Evolutionary conservation across 305 asterid species (phyloP).

Genomic region (Petunia hybrid): DNA sequence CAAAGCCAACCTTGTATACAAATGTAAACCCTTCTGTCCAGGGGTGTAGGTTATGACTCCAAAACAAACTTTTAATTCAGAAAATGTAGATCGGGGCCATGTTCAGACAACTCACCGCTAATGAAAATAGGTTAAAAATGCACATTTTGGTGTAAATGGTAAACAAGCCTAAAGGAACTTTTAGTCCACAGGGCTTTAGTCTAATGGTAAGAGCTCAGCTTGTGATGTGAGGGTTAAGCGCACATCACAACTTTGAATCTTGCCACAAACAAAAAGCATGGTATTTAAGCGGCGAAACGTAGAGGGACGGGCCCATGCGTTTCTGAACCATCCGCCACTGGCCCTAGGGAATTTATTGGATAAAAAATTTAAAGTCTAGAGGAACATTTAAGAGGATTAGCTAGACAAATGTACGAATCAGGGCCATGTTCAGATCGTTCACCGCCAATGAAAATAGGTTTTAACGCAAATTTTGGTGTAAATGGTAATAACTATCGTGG

Average conservation of each 20-base stretch:
- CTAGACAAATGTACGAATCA: slow-evolving; percentile 13
- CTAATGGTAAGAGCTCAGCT: too few relatives aligned
- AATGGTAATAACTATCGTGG: background rate
- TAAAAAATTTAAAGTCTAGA: background rate
- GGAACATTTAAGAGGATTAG: background rate
- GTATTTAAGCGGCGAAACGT: too few relatives aligned
- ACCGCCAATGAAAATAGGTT: background rate
- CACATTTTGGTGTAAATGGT: background rate
- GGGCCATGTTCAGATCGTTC: slow-evolving; percentile 21
- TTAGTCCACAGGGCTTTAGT: background rate
- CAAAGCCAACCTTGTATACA: background rate
- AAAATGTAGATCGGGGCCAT: slow-evolving; percentile 1
- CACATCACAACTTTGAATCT: too few relatives aligned
- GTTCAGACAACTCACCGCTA: slow-evolving; percentile 18
- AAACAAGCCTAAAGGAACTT: background rate
- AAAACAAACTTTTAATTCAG: background rate
- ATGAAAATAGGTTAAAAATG: background rate
- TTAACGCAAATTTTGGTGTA: background rate
- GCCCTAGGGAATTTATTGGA: too few relatives aligned
- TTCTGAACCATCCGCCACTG: too few relatives aligned
- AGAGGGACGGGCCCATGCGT: too few relatives aligned
- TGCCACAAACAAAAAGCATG: too few relatives aligned
- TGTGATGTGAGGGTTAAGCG: too few relatives aligned
- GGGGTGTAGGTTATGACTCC: too few relatives aligned
- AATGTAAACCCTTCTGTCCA: background rate